Base-by-base conservation (phyloP, 2,329 filamentous ascomycete genomes). In the Tolypocladium ovalisporum region DNA sequence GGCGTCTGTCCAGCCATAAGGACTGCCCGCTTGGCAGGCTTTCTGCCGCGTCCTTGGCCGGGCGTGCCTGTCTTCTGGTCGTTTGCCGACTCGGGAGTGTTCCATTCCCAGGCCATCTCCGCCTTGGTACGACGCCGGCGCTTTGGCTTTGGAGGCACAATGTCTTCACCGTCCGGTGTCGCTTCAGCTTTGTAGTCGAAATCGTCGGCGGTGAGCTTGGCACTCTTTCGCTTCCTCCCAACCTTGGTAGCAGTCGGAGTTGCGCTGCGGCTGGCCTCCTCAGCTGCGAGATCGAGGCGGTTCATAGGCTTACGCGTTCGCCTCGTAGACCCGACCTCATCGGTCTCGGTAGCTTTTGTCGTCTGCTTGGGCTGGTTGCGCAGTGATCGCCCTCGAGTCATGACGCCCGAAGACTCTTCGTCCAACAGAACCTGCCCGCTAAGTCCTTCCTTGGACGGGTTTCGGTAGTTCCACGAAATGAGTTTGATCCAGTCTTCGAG, bases 341-440 rank as follows among this genome's bases (percentile, higher is more conserved):
- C 75, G 19, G 79, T 75, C 63, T 84, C 81, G 13, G 79, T 78
- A n/a, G 80, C 79, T 68, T 83, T 83, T 59, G 77, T 79, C 3
- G 80, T 84, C 62, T 79, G 79, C 66, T 77, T 79, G 8, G 79
- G 79, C 58, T 82, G 78, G 64, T 82, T 81, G 55, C 82, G 79
- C 39, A 84, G 72, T 37, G 82, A 75, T 35, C 81, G 75, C 5
- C 71, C 72, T 19, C 77, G 76, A 53, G 81, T 81, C 61, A 77
- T 76, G 58, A 78, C 72, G 32, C 81, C 81, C 27, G 65, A 66
- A 37, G 73, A 71, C 62, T 85, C 82, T 12, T 74, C 76, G 39
- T 80, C 71, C 1, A 82, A 81, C 52, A 55, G 15, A 59, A 85
- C 81, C 65, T 87, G 84, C 39, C 75, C 74, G 24, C 82, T 82